Base-by-base conservation (phyloP, 163 green algal species). In the Scenedesmus sp. region DNA sequence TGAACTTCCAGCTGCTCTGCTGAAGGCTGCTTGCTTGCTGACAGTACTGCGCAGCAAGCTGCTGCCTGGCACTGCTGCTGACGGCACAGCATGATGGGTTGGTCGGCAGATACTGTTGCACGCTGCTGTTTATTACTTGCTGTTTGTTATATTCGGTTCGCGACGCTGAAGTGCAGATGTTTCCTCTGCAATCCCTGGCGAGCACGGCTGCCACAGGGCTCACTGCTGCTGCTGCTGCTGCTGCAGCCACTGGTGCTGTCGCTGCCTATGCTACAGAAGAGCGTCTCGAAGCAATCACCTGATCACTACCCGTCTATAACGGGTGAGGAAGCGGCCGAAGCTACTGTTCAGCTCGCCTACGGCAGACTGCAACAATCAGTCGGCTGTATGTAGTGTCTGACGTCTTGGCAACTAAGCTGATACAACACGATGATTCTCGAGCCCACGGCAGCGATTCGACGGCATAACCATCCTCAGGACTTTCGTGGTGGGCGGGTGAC, bases 271-370 rank as follows among this genome's bases (percentile, higher is more conserved):
- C 1, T 76, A 37, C 26, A 4, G 65, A 3, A 37, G 3, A 22
- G 65, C 12, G 5, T 18, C 30, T 40, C 30, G 65, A 0, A 22
- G 0, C 20, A 76, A 22, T 76, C 0, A 76, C 65, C 65, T 76
- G 65, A 76, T 76, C 65, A 76, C 65, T 76, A 76, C 65, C 65
- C 65, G 65, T 76, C 16, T 76, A 40, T 40, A 76, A 76, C 65
- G 65, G 65, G 65, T 24, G 26, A 76, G 65, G 65, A 76, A 76
- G 65, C 65, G 65, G 7, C 30, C 7, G 65, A 76, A 76, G 65
- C 65, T 76, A 26, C 65, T 76, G 9, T 37, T 76, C 9, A 76
- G 30, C 65, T 76, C 65, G 30, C 30, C 65, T 76, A 40, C 65
- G 65, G 65, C 65, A 76, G 65, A 76, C 65, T 76, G 65, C 65